Evolutionary conservation across 495 filamentous ascomycete species (phyloP).

Genomic region (Neurospora pannonica): DNA sequence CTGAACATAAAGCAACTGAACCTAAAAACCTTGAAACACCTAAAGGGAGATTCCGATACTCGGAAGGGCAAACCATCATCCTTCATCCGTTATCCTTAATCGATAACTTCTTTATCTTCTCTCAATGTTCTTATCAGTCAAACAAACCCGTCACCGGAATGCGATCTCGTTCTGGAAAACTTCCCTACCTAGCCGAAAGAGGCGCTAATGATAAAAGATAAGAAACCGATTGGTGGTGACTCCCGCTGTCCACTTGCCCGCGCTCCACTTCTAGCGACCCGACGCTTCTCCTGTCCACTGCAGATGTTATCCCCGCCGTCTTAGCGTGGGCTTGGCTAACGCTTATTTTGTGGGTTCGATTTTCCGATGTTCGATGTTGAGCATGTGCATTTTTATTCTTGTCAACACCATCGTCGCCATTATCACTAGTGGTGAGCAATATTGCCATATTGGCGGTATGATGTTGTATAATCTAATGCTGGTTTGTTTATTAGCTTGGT

Average conservation of each 20-base stretch:
- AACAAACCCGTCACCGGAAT: background rate
- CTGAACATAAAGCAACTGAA: background rate
- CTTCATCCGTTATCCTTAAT: background rate
- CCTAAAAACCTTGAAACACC: background rate
- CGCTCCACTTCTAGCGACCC: background rate
- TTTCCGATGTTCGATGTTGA: background rate
- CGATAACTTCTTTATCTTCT: background rate
- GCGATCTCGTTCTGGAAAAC: background rate
- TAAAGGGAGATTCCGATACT: background rate
- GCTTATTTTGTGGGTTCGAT: background rate
- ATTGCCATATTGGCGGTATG: background rate
- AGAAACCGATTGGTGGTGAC: background rate
- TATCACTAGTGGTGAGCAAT: background rate
- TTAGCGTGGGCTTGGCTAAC: background rate
- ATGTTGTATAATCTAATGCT: too few species aligned
- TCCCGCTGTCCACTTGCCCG: background rate
- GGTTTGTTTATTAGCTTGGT: too few species aligned
- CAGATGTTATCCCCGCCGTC: background rate
- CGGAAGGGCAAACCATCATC: background rate
- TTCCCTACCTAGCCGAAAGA: background rate
- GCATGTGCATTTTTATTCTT: background rate
- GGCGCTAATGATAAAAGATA: background rate
- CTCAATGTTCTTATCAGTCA: background rate
- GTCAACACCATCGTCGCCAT: background rate
- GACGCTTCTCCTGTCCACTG: background rate